phyloP scores from a whole-genome alignment of 805 yeast genomes.

The Dipodascopsis tothii region DNA sequence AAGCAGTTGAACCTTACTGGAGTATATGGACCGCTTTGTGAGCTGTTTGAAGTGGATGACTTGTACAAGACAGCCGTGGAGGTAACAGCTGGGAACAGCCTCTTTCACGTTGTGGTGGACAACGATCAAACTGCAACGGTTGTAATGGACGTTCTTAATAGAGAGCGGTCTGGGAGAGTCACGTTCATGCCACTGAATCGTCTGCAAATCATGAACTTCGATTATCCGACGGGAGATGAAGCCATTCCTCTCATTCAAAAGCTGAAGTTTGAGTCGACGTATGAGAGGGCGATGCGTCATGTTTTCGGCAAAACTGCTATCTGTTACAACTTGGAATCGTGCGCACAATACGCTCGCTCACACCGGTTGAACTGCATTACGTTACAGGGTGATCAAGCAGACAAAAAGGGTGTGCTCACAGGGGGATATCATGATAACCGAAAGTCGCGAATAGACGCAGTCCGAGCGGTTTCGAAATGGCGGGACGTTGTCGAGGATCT shows the following conservation, averaged over 20 bases:
- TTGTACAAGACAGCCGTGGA: slow-evolving; percentile 82
- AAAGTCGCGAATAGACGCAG: slow-evolving; percentile 61
- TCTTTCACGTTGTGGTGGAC: slow-evolving; percentile 86
- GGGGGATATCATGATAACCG: slow-evolving; percentile 80
- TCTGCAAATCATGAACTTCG: slow-evolving; percentile 37
- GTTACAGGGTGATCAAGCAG: slow-evolving; percentile 84
- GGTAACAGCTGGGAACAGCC: slow-evolving; percentile 76
- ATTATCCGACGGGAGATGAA: slow-evolving; percentile 57
- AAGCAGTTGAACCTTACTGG: slow-evolving; percentile 48
- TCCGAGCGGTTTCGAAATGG: slow-evolving; percentile 50
- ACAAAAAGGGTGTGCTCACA: slow-evolving; percentile 70
- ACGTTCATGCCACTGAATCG: slow-evolving; percentile 87
- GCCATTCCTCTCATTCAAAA: slow-evolving; percentile 74
- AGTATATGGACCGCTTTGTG: slow-evolving; percentile 82
- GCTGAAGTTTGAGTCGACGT: slow-evolving; percentile 51
- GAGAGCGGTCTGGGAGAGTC: slow-evolving; percentile 70
- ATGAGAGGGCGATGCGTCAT: slow-evolving; percentile 63
- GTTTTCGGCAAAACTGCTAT: slow-evolving; percentile 78
- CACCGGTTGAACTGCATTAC: slow-evolving; percentile 71
- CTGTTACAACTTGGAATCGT: slow-evolving; percentile 58
- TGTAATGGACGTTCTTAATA: slow-evolving; percentile 65
- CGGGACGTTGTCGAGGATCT: slow-evolving; percentile 41
- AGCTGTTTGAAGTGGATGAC: slow-evolving; percentile 69
- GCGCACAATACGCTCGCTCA: slow-evolving; percentile 56
- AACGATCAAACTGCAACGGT: slow-evolving; percentile 73